These are phyloP conservation scores for Stentor roeselii DNA, from an alignment of 73 alveolate genomes.

Conservation along the genomic window DNA sequence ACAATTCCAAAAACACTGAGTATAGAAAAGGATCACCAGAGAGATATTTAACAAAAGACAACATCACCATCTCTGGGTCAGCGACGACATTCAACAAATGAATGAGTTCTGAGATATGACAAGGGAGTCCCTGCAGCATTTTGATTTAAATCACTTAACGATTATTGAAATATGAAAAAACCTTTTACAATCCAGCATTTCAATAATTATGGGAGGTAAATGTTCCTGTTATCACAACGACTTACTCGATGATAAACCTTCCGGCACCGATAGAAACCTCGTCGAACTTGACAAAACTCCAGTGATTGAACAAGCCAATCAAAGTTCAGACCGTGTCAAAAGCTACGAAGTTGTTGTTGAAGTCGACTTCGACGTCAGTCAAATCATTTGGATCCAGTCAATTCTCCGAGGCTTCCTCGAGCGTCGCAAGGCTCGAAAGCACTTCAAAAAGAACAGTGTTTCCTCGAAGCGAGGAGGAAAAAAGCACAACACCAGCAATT, in stretches of 20 bases:
- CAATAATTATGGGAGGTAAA: background rate
- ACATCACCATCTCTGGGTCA: too few relatives aligned
- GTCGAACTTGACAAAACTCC: background rate
- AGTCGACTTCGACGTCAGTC: background rate
- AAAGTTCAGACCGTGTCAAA: background rate
- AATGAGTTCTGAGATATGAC: too few relatives aligned
- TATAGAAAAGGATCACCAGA: background rate
- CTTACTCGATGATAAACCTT: background rate
- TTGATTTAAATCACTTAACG: too few relatives aligned
- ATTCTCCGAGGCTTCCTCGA: background rate
- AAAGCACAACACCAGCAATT: background rate
- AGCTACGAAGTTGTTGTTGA: background rate
- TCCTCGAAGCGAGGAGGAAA: background rate
- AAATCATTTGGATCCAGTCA: background rate
- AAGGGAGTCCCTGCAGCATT: too few relatives aligned
- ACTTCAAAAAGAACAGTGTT: background rate
- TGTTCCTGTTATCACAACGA: background rate
- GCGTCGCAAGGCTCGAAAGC: background rate
- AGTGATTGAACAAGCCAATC: background rate
- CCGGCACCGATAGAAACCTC: background rate
- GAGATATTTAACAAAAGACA: too few relatives aligned
- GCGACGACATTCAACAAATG: too few relatives aligned
- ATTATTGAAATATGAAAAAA: too few relatives aligned
- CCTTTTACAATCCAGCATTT: too few relatives aligned
- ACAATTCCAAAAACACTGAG: background rate